phyloP scores from a whole-genome alignment of 164 flowering plant species.

The Chimonanthus praecox region DNA sequence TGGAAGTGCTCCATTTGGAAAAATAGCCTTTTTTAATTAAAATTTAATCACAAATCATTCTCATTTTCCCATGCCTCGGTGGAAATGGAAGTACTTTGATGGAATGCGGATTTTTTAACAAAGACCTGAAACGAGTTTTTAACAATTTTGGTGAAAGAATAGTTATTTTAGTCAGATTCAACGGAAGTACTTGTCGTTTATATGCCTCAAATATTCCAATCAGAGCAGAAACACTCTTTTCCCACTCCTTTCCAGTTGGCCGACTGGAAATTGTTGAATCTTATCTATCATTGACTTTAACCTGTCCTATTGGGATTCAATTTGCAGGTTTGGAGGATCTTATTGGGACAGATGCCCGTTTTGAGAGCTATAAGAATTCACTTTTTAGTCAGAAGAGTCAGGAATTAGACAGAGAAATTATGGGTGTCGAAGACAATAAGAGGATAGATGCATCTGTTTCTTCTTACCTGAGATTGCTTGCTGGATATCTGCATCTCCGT shows the following conservation, averaged over 20 bases:
- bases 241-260: neutral
- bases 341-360: slow-evolving; percentile 41
- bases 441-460: slow-evolving; percentile 42
- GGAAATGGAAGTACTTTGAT: no score
- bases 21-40: no score
- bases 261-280: neutral
- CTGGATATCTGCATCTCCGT: slow-evolving; percentile 54
- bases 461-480: slow-evolving; percentile 61
- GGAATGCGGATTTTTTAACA: no score
- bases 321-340: slow-evolving; percentile 69
- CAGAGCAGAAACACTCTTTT: neutral
- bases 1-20: no score
- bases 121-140: no score
- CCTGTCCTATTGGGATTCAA: neutral
- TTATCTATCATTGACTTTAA: neutral
- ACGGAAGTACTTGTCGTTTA: no score
- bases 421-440: slow-evolving; percentile 59
- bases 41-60: no score
- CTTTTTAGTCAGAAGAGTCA: slow-evolving; percentile 65
- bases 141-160: no score
- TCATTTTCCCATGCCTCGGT: no score
- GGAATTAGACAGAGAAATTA: slow-evolving; percentile 69
- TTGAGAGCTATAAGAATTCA: slow-evolving; percentile 45
- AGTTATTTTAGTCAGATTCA: no score
- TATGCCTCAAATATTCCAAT: neutral